Conservation (phyloP, 2,329 filamentous ascomycete species). For the Cercospora beticola region DNA sequence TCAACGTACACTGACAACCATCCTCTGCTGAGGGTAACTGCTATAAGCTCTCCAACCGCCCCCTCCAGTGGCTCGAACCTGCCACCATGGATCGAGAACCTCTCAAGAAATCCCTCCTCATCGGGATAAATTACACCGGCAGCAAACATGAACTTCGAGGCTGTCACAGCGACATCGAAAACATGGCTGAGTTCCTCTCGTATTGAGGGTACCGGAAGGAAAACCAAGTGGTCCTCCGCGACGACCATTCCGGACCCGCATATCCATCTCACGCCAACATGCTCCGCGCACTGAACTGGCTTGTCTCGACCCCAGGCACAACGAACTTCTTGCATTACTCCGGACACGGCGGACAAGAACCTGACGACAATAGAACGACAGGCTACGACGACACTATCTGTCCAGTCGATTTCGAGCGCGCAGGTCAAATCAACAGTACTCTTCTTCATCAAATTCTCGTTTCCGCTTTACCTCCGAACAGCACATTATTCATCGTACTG, state of each 20-base stretch:
- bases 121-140: constrained; percentile 49
- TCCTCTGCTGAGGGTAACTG: not conserved
- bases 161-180: constrained; percentile 50
- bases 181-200: constrained; percentile 49
- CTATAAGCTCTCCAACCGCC: not conserved
- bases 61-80: not conserved
- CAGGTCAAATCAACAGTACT: constrained; percentile 56
- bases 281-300: constrained; percentile 58
- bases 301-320: constrained; percentile 54
- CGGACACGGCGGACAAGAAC: constrained; percentile 56
- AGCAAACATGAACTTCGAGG: constrained; percentile 46
- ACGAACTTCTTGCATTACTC: constrained; percentile 59
- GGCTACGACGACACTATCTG: constrained; percentile 35
- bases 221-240: constrained; percentile 45
- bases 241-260: constrained; percentile 32
- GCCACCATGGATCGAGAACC: constrained; percentile 10
- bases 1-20: not conserved
- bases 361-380: constrained; percentile 27
- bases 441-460: constrained; percentile 55
- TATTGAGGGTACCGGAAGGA: constrained; percentile 45
- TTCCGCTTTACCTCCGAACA: constrained; percentile 51
- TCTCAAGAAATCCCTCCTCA: constrained; percentile 50
- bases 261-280: constrained; percentile 31
- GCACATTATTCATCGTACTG: constrained; percentile 57
- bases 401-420: constrained; percentile 41